Base-by-base conservation (phyloP, 495 filamentous ascomycete species). In the Daldinia concentrica region DNA sequence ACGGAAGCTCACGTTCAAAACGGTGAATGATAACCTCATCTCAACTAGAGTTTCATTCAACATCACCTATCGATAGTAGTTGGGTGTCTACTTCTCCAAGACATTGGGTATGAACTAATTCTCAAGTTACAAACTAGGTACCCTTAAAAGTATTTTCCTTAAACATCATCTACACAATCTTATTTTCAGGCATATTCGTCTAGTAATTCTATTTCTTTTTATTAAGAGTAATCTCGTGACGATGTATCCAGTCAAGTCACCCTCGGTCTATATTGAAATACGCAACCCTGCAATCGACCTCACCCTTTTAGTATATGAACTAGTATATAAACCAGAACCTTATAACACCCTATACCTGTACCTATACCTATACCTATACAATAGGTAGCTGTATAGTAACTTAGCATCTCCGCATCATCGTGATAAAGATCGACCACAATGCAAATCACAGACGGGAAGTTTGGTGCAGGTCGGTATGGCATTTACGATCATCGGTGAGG, bases 361-460 rank as follows among this genome's bases (percentile, higher is more conserved):
- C 52, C 19, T 50, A 59, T 48, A 36, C 24, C 15, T n/a, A 4
- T 57, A 57, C 52, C 19, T 50, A 59, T 48, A 36, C 24, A n/a
- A 34, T 64, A 67, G 52, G 59, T 43, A 45, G 14, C 1, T 19
- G 48, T 57, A 17, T 29, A 64, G 50, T 17, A 41, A 68, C 60
- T 29, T 26, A 36, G 34, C 58, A 48, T 67, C 56, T 26, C 36
- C 45, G 36, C 57, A 54, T 58, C 64, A 56, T 56, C 14, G 43
- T 15, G 37, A 59, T 32, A 64, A 56, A 39, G 48, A 45, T 11
- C 62, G 56, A 45, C 60, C 60, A 64, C 45, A 62, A 65, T 55
- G 65, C 70, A 68, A 64, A 37, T 73, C 70, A 73, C 65, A 68
- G 50, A 41, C 54, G 63, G 45, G 51, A 65, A 64, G 34, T 41